Percentiles rank a stretch among this genome's conserved stretches.
Conservation (phyloP, 73 alveolate species). For the Tetrahymena borealis region DNA sequence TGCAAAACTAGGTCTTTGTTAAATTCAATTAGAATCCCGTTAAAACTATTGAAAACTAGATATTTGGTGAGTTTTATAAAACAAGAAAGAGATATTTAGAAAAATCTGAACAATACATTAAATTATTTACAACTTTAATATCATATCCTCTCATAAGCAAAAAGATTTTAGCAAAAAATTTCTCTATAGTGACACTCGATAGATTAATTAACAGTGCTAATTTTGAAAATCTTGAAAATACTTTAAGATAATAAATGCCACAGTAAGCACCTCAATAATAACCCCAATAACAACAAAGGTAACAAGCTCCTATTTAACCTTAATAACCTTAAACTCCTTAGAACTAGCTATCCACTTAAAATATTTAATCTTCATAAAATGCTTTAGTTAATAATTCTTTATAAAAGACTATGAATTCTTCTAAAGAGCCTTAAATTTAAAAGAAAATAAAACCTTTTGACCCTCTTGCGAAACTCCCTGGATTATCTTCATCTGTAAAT, state of each 20-base stretch:
- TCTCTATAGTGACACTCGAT: background rate
- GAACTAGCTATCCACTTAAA: background rate
- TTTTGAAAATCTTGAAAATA: no score
- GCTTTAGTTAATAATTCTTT: no score
- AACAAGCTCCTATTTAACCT: no score
- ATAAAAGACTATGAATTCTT: background rate
- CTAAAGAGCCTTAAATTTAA: background rate
- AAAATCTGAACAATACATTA: background rate
- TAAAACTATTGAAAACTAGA: background rate
- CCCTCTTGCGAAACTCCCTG: background rate
- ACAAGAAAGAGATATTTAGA: background rate
- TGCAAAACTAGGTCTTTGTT: background rate
- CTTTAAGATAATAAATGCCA: no score
- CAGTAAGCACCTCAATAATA: no score
- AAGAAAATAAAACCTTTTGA: background rate
- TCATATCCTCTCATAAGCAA: background rate
- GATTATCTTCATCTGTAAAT: background rate
- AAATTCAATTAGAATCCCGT: background rate
- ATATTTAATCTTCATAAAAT: background rate
- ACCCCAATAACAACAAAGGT: no score
- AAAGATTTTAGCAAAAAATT: background rate
- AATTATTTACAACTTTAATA: background rate
- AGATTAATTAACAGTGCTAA: background rate
- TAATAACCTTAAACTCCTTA: no score
- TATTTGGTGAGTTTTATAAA: background rate